Base-by-base conservation (phyloP, 2,329 filamentous ascomycete genomes). In the Pochonia chlamydosporia region DNA sequence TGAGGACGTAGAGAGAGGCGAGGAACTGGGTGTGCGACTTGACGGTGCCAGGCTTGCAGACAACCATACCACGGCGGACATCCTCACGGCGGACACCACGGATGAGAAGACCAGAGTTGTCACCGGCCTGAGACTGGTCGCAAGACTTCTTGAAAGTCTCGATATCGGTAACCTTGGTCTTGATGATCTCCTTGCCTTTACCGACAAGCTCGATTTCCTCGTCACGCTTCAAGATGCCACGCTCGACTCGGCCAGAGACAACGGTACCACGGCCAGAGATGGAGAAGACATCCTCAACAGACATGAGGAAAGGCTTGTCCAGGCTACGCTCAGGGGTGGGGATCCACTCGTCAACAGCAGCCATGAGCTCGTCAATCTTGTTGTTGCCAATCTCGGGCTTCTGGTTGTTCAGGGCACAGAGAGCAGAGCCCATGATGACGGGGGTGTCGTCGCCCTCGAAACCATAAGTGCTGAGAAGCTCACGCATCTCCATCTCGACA, bases 91-190 rank as follows among this genome's bases (percentile, higher is more conserved):
- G 91, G 65, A 99, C 73, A 78, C 93, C 92, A 74, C 93, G 89
- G 70, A 99, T 85, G 46, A 99, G 82, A 31, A 99, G 87, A 65
- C 93, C 93, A 23, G 93, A 96, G 84, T 97, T 99, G 74, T 99
- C 93, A 70, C 93, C 93, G 52, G 93, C 93, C 61, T 88, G 83
- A 50, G 92, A 95, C 74, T 96, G 89, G 49, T 96, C 91, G 72
- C 93, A 97, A 43, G 90, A 95, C 82, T 99, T 99, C 82, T 97
- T 96, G 81, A 99, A 99, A 56, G 92, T 99, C 79, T 99, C 93
- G 59, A 99, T 97, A 65, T 99, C 95, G 63, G 93, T 99, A 56
- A 99, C 92, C 80, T 96, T 97, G 71, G 93, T 97, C 84, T 95
- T 96, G 78, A 97, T 88, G 57, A 89, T 74, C 40, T 83, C 79